Evolutionary conservation across 805 yeast species (phyloP).

Genomic region (Suhomyces tanzawaensis): DNA sequence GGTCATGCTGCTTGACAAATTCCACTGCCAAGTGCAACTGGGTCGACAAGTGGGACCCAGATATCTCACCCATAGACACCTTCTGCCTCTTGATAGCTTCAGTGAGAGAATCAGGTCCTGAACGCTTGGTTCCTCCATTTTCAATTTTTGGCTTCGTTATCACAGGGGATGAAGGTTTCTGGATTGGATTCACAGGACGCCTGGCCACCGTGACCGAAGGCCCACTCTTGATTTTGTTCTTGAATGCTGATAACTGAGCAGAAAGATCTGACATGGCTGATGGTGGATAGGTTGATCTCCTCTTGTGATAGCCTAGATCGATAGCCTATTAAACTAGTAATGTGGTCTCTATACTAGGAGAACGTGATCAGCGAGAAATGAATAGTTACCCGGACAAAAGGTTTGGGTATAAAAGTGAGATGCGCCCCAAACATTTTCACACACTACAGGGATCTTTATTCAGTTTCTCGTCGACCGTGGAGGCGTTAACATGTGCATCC

Average conservation of each 20-base stretch:
- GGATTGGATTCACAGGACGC: conserved; percentile 18
- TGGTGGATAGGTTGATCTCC: too few species aligned
- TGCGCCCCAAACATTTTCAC: too few species aligned
- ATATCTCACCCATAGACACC: conserved; percentile 23
- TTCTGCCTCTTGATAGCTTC: conserved; percentile 38
- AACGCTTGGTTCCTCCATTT: conserved; percentile 12
- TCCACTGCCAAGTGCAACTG: conserved; percentile 90
- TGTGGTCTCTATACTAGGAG: too few species aligned
- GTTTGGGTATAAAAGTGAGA: not conserved
- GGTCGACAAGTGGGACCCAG: conserved; percentile 75
- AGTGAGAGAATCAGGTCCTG: conserved; percentile 21
- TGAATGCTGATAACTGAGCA: conserved; percentile 45
- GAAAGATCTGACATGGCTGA: conserved; percentile 33
- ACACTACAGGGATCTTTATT: conserved; percentile 1
- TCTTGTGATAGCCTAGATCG: not conserved
- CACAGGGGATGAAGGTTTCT: conserved; percentile 13
- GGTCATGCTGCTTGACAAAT: conserved; percentile 69
- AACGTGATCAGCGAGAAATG: not conserved
- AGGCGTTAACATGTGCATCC: conserved; percentile 29
- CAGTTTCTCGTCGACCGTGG: not conserved
- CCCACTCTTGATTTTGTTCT: conserved; percentile 43
- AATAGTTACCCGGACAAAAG: conserved; percentile 2
- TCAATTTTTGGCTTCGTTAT: conserved; percentile 2
- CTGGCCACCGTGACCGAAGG: conserved; percentile 39
- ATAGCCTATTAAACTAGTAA: not conserved